Base-by-base conservation (phyloP, 495 filamentous ascomycete species). In the Schizothecium vesticola region DNA sequence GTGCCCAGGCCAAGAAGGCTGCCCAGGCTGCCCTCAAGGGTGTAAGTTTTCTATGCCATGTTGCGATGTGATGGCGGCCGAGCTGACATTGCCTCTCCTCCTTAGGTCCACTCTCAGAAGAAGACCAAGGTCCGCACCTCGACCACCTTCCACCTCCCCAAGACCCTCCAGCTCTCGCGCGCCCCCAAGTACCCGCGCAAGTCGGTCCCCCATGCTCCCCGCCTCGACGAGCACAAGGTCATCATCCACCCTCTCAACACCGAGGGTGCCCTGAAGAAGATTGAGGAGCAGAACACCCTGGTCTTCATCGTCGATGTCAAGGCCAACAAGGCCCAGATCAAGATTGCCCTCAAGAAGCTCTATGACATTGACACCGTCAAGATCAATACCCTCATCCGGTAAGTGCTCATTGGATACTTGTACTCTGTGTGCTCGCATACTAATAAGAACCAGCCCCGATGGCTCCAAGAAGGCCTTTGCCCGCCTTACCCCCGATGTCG, bases 261-360 rank as follows among this genome's bases (percentile, higher is more conserved):
- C 64, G 95, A 99, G 89, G 92, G 89, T 73, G 96, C 95, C 77
- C 97, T 99, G 92, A 99, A 99, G 92, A 97, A 97, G 91, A 96
- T 98, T 72, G 96, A 98, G 89, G 95, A 98, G 91, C 92, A 98
- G 88, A 97, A 99, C 88, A 97, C 95, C 74, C 86, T 98, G 24
- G 96, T 98, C 74, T 98, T 99, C 86, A 97, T 98, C 77, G 93
- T 97, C 76, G 92, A 99, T 73, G 88, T 93, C 80, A 97, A 97
- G 91, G 88, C 92, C 76, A 99, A 99, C 87, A 99, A 99, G 92
- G 89, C 93, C 77, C 95, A 99, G 89, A 99, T 99, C 85, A 97
- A 97, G 89, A 86, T 87, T 75, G 91, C 95, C 70, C 86, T 99
- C 72, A 99, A 99, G 92, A 97, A 94, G 91, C 88, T 98, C 73